Conservation (phyloP, 192 early-diverging fungal genomes). For the Linnemannia zychae region DNA sequence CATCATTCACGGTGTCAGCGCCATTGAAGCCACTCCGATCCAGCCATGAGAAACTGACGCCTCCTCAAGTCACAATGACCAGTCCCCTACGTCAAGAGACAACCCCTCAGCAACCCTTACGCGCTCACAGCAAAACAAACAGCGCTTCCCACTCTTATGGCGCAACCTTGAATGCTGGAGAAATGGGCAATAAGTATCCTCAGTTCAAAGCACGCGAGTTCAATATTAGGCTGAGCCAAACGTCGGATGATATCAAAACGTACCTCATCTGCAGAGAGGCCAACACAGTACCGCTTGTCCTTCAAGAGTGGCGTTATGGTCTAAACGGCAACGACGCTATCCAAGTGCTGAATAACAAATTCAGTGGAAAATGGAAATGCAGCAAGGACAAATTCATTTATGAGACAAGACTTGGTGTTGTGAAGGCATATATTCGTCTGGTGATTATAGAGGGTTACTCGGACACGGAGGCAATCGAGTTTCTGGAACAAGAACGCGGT, state of each 20-base stretch:
- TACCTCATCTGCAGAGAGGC: background rate
- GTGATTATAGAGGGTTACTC: background rate
- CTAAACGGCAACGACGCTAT: background rate
- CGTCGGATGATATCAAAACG: slow-evolving; percentile 5
- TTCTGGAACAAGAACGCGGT: background rate
- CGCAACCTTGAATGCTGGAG: background rate
- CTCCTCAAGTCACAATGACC: background rate
- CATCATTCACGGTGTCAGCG: background rate
- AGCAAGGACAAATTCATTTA: background rate
- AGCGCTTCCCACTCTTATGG: background rate
- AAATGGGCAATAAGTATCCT: background rate
- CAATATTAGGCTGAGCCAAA: background rate
- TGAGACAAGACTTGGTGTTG: background rate
- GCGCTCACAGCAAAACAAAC: background rate
- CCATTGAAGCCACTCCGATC: slow-evolving; percentile 5
- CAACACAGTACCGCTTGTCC: slow-evolving; percentile 3
- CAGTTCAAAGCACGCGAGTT: slow-evolving; percentile 11
- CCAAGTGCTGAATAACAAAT: background rate
- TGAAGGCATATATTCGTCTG: background rate
- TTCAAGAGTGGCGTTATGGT: slow-evolving; percentile 6
- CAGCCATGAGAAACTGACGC: background rate
- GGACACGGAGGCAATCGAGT: background rate
- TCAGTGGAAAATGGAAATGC: background rate
- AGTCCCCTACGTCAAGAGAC: background rate
- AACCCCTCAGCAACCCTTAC: background rate